Percentiles rank a stretch among this genome's conserved stretches.
These are phyloP conservation scores for Boechera retrofracta DNA, from an alignment of 345 rosid genomes.

Conservation along the genomic window DNA sequence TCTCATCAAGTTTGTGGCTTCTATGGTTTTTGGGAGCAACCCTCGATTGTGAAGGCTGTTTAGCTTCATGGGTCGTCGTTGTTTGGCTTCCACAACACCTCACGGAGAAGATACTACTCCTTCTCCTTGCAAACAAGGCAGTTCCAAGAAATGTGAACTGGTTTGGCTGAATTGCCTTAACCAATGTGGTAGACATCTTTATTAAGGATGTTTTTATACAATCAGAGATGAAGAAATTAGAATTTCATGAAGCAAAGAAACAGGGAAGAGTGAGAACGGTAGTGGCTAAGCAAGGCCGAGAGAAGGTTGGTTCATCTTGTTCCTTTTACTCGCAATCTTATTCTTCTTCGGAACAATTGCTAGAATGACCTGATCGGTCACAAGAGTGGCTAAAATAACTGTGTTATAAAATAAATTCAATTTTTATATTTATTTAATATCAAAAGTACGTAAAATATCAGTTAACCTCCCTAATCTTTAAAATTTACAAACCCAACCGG, in stretches of 20 bases:
- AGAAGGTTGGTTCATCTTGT: too few relatives aligned
- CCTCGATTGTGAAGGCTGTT: slow-evolving; percentile 50
- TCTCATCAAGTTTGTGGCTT: slow-evolving; percentile 57
- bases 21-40: slow-evolving; percentile 50
- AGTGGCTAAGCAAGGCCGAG: too few relatives aligned
- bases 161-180: slow-evolving; percentile 59
- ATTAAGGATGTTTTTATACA: background rate
- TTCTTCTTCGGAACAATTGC: too few relatives aligned
- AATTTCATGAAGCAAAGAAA: background rate
- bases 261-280: too few relatives aligned
- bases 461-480: too few relatives aligned
- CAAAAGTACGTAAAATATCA: too few relatives aligned
- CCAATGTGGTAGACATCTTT: slow-evolving; percentile 65
- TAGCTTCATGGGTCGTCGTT: slow-evolving; percentile 60
- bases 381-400: too few relatives aligned
- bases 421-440: too few relatives aligned
- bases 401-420: too few relatives aligned
- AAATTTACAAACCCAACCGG: too few relatives aligned
- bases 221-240: slow-evolving; percentile 2
- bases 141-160: slow-evolving; percentile 54
- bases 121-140: slow-evolving; percentile 51
- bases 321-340: too few relatives aligned
- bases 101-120: slow-evolving; percentile 59
- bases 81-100: slow-evolving; percentile 55
- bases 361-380: too few relatives aligned